phyloP scores from a whole-genome alignment of 192 early-diverging fungal species.

The Coemansia sp. region DNA sequence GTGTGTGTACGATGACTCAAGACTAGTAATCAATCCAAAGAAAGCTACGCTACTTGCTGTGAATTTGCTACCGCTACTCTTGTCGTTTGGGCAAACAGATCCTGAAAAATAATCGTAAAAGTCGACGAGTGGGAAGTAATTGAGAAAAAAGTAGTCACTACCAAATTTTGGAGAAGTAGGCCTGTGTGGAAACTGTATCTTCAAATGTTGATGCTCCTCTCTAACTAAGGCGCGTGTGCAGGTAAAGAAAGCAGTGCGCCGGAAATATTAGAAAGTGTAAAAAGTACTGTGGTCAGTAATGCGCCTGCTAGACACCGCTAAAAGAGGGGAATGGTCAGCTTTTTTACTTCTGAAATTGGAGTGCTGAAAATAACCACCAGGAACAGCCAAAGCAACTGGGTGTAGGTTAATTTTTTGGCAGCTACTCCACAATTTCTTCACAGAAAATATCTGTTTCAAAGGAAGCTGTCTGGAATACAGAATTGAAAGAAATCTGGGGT shows the following conservation, averaged over 20 bases:
- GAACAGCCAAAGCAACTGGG: neutral
- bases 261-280: neutral
- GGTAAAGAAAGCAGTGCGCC: neutral
- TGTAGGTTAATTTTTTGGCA: neutral
- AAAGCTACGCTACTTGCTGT: neutral
- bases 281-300: neutral
- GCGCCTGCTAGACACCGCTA: neutral
- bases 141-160: neutral
- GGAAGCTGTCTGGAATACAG: neutral
- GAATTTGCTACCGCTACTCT: neutral
- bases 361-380: neutral
- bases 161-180: neutral
- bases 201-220: neutral
- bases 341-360: neutral
- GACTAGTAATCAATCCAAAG: neutral
- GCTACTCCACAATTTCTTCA: neutral
- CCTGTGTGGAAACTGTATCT: neutral
- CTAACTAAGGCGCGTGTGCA: neutral
- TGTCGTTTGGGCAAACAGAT: neutral
- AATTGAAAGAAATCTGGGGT: neutral
- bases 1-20: neutral
- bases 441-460: neutral
- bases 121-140: neutral
- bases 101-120: neutral
- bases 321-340: neutral